phyloP scores from a whole-genome alignment of 176 grass and related monocot genomes.

The Cocos nucifera region DNA sequence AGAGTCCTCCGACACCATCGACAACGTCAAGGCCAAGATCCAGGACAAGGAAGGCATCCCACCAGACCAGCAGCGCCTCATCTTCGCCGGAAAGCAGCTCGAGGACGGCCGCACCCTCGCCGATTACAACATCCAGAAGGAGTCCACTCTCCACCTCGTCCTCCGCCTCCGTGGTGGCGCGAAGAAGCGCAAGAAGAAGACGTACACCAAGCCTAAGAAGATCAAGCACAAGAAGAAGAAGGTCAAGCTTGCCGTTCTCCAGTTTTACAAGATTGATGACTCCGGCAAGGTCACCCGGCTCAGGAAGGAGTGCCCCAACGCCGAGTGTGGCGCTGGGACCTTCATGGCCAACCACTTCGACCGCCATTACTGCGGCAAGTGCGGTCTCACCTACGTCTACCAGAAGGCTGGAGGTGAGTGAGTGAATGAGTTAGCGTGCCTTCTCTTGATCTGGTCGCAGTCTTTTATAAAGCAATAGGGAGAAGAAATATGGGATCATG shows the following conservation, averaged over 20 bases:
- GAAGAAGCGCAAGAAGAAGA: slow-evolving; percentile 92
- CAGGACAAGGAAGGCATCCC: slow-evolving; percentile 77
- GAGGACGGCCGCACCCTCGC: slow-evolving; percentile 22
- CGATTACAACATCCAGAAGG: slow-evolving; percentile 30
- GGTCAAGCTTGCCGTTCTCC: slow-evolving; percentile 69
- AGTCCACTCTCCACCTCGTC: slow-evolving; percentile 24
- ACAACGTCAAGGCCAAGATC: slow-evolving; percentile 84
- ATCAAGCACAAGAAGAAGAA: slow-evolving; percentile 77
- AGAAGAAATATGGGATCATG: too few species aligned
- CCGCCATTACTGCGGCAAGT: slow-evolving; percentile 83
- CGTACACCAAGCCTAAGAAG: slow-evolving; percentile 82
- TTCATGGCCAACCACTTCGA: slow-evolving; percentile 90
- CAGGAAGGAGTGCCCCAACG: slow-evolving; percentile 71
- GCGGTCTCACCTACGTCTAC: slow-evolving; percentile 68
- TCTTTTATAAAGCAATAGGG: too few species aligned
- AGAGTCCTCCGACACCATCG: slow-evolving; percentile 66
- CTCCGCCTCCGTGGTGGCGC: slow-evolving; percentile 60
- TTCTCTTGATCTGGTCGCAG: too few species aligned
- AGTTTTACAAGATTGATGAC: slow-evolving; percentile 79
- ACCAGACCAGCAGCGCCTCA: slow-evolving; percentile 19
- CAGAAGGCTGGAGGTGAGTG: slow-evolving; percentile 35
- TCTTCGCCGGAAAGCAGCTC: slow-evolving; percentile 23
- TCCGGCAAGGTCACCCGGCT: slow-evolving; percentile 69
- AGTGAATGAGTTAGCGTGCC: too few species aligned
- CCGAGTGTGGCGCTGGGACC: slow-evolving; percentile 59